Base-by-base conservation (phyloP, 257 asterid genomes). In the Primulina tabacum region DNA sequence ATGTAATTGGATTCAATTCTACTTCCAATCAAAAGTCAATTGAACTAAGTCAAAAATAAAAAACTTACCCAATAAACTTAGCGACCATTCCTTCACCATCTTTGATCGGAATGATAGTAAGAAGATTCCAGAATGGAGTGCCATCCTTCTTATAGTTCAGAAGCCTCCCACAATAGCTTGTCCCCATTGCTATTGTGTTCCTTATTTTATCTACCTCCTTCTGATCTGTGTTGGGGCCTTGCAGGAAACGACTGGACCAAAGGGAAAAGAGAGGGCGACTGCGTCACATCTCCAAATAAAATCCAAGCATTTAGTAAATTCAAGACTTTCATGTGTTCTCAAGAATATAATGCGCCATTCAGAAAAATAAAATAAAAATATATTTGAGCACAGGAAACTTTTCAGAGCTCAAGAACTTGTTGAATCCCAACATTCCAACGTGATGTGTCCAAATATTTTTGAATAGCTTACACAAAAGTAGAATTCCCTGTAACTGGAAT, bases 101-200 rank as follows among this genome's bases (percentile, higher is more conserved):
- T 76, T 91, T 94, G 68, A 94, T 89, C 9, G 99, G 99, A 59
- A 90, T 91, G 80, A 94, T 26, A 5, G 99, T 94, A 65, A 94
- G 77, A 57, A 94, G 84, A 83, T 94, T 94, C 99, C 99, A 94
- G 70, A 94, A 94, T 50, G 92, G 97, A 47, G 95, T 89, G 53
- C 99, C 99, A 64, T 94, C 86, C 79, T 94, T 94, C 86, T 90
- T 94, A 81, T 91, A 94, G 82, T 94, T 94, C 66, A 94, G 81
- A 60, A 94, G 87, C 92, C 99, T 85, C 68, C 99, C 99, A 75
- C 99, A 94, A 63, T 89, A 94, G 86, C 96, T 89, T 29, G 73
- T 76, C 53, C 99, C 99, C 3, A 86, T 74, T 83, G 34, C 84
- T 50, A 83, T 75, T 10, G 99, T 95, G 6, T 50, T 73, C 62